Base-by-base conservation (phyloP, 305 asterid species). In the Euphrasia arctica region DNA sequence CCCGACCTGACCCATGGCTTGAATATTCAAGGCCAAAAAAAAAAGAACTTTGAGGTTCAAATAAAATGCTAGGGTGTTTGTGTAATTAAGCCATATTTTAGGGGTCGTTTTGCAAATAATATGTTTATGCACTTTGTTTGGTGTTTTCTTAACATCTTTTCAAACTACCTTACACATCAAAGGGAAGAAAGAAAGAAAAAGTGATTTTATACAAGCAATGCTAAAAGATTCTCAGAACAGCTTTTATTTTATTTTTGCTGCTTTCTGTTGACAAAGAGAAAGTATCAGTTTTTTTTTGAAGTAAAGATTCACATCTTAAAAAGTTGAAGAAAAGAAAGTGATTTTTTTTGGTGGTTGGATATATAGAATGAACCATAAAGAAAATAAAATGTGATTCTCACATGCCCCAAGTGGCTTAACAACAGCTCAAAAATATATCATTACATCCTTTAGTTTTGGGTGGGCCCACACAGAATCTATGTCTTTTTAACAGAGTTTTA, bases 171-270 rank as follows among this genome's bases (percentile, higher is more conserved):
- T 36, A 36, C 42, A 36, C 42, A 36, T 36, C 42, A 36, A 36
- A 18, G 22, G 22, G 22, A 18, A 18, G 22, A 18, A 18, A 18
- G 22, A 18, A 18, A 18, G 22, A 18, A 18, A 18, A 18, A 18
- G 22, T 18, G 22, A 18, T 18, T 18, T 18, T 18, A 18, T 18
- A 18, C 22, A 18, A 18, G 22, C 22, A 18, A 39, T 39, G 43
- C 55, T 50, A 50, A 47, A 47, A 54, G 69, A 70, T 43, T 60
- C 74, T 55, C 47, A 27, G 32, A 41, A 41, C 56, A 25, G 13
- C 49, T 60, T 64, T 65, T 74, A 18, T 18, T 18, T 18, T 18
- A 18, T 68, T 74, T 41, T 49, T 34, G 34, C 67, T 60, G 18
- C 52, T 47, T 18, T 63, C 27, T 54, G 34, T 57, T 62, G 59